Evolutionary conservation across 2,329 filamentous ascomycete species (phyloP), one percentile per base, ranked within the genome.

Genomic region (Huntiella omanensis): DNA sequence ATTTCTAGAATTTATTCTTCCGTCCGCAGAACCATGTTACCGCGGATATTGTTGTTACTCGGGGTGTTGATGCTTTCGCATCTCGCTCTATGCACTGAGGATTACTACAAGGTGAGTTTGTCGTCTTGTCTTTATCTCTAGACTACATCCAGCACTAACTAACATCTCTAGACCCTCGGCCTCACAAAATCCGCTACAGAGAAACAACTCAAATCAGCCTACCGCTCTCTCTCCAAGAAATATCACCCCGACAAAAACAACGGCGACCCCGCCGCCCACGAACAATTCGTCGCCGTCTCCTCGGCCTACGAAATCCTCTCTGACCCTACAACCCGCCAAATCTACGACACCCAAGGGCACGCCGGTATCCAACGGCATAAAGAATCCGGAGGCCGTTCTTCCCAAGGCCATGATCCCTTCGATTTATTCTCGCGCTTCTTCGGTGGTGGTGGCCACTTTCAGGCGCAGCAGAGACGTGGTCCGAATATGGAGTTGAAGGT

Each of bases 191-290:
- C 79, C 50, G 88, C 88, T 12, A 79, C 75, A 40, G 86, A 94
- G 46, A 78, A 79, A 57, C 81, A 96, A 56, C 80, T 98, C 59
- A 98, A 98, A 64, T 82, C 83, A 40, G 87, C 91, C 16, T 98
- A 98, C 63, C 77, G 87, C 50, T 79, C 77, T 50, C 70, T 98
- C 8, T 92, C 83, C 67, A 96, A 96, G 64, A 93, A 92, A 61
- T 95, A 74, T 61, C 91, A 98, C 59, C 91, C 91, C 3, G 91
- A 98, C 64, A 98, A 98, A 73, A 96, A 96, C 56, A 91, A 84
- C 48, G 80, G 78, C 53, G 80, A 95, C 59, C 68, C 83, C 12
- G 69, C 75, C 4, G 88, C 87, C 33, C 77, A 88, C 54, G 73
- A 87, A 60, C 94, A 88, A 61, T 98, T 98, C 60, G 85, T 95